Evolutionary conservation across 768 basidiomycete genomes (phyloP).

Genomic region (Tricholoma bakamatsutake): DNA sequence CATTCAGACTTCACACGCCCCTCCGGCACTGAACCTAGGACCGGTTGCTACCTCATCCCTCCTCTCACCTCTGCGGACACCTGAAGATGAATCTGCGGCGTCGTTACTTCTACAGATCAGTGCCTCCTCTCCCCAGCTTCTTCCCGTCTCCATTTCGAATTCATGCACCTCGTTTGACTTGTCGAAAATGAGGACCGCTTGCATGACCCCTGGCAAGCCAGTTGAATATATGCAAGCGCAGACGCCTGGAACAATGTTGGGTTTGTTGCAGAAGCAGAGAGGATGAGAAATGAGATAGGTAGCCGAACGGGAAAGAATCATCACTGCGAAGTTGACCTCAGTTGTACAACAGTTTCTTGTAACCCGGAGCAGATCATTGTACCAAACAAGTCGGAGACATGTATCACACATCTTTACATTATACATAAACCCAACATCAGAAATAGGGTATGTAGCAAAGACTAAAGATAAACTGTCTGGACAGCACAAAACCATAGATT

Average conservation of each 20-base stretch:
- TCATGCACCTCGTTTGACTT: constrained; percentile 5
- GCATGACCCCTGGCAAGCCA: constrained; percentile 1
- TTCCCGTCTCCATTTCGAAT: background rate
- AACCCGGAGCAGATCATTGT: background rate
- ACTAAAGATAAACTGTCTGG: too few relatives aligned
- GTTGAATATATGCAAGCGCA: constrained; percentile 9
- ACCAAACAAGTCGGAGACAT: background rate
- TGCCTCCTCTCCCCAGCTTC: constrained; percentile 30
- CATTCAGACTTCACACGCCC: constrained; percentile 27
- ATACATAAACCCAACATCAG: too few relatives aligned
- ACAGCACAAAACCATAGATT: too few relatives aligned
- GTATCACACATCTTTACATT: background rate
- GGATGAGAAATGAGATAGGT: constrained; percentile 17
- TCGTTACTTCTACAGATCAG: constrained; percentile 63
- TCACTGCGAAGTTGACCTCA: background rate
- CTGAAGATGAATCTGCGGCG: constrained; percentile 68
- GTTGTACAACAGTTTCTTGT: background rate
- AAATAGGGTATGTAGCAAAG: too few relatives aligned
- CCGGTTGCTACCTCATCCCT: constrained; percentile 16
- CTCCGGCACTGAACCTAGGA: constrained; percentile 37
- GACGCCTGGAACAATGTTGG: constrained; percentile 18
- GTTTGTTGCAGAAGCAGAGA: constrained; percentile 18
- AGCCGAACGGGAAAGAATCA: constrained; percentile 34
- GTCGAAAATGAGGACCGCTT: constrained; percentile 7
- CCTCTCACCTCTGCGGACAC: constrained; percentile 30